Evolutionary conservation across 768 basidiomycete genomes (phyloP), one percentile per base, ranked within the genome.

Genomic region (Macrocybe gigantea): DNA sequence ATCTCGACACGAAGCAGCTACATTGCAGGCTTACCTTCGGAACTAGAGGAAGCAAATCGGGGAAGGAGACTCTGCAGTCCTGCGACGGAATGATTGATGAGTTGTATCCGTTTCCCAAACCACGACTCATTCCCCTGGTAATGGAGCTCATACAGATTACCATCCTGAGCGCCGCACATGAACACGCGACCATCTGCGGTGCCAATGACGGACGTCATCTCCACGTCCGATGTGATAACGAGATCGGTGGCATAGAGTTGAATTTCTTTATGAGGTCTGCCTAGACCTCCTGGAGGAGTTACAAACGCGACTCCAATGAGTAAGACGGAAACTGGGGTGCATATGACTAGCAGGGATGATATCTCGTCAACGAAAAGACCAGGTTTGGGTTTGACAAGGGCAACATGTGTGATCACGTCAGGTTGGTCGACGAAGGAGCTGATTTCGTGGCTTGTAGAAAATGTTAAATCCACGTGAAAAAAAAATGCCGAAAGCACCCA

Each of bases 321-420:
- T 45, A 89, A 77, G 31, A 93, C 77, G 9, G 85, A 84, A 30
- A 89, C 70, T 1, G 88, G 86, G 0, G 94, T 96, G 57, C 89
- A 94, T 53, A 98, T 80, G 53, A 97, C 85, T 53, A 98, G 82
- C 38, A 99, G 69, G 49, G 81, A 81, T 12, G 85, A 80, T 63
- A 98, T 96, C 58, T 93, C 86, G 61, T 97, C 92, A 56, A 96
- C 85, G 62, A 98, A 97, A 33, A 97, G 84, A 41, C 82, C 80
- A 15, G 75, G 77, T 60, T 88, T 92, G 13, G 94, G 91, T 63
- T 77, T 83, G 46, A 97, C 89, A 52, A 97, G 76, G 8, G 86
- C 85, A 39, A 98, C 94, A 58, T 87, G 77, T 38, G 87, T 83
- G 53, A 99, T 96, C 41, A 88, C 81, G 56, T 96, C 89, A 11